phyloP scores from a whole-genome alignment of 2,329 filamentous ascomycete genomes.

The Metarhizium robertsii region DNA sequence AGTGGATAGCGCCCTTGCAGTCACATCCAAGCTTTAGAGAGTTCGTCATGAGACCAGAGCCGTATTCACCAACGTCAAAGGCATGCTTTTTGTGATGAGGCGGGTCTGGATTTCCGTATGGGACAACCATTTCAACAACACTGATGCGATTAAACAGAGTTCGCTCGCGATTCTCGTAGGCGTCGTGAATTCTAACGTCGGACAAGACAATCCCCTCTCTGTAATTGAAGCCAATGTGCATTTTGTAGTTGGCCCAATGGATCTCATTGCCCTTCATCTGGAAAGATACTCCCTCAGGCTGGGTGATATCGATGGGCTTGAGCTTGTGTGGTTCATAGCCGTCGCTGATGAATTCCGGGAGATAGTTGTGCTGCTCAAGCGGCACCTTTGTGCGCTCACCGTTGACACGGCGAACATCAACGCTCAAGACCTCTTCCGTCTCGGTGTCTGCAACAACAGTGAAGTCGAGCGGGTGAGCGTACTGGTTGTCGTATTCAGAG shows the following conservation, averaged over 20 bases:
- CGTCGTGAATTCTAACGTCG: slow-evolving; percentile 55
- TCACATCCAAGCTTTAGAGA: slow-evolving; percentile 54
- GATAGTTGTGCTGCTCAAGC: slow-evolving; percentile 27
- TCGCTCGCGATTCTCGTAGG: slow-evolving; percentile 29
- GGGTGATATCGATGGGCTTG: slow-evolving; percentile 29
- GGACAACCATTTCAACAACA: slow-evolving; percentile 63
- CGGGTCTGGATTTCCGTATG: slow-evolving; percentile 54
- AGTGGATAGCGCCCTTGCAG: slow-evolving; percentile 51
- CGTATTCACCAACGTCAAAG: slow-evolving; percentile 61
- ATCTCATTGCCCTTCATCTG: slow-evolving; percentile 38
- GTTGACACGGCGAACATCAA: slow-evolving; percentile 31
- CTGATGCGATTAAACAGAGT: slow-evolving; percentile 59
- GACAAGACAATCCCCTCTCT: slow-evolving; percentile 63
- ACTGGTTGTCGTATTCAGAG: slow-evolving; percentile 57
- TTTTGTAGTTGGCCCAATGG: slow-evolving; percentile 57
- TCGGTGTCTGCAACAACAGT: slow-evolving; percentile 34
- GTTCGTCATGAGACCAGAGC: slow-evolving; percentile 56
- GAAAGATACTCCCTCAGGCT: slow-evolving; percentile 32
- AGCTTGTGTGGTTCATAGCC: slow-evolving; percentile 25
- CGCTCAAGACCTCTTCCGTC: slow-evolving; percentile 37
- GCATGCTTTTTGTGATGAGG: slow-evolving; percentile 59
- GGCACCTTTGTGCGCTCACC: slow-evolving; percentile 38
- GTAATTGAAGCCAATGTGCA: slow-evolving; percentile 64
- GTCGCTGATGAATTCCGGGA: slow-evolving; percentile 23
- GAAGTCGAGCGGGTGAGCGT: slow-evolving; percentile 47